Base-by-base conservation (phyloP, 495 filamentous ascomycete species). In the Aspergillus leporis region DNA sequence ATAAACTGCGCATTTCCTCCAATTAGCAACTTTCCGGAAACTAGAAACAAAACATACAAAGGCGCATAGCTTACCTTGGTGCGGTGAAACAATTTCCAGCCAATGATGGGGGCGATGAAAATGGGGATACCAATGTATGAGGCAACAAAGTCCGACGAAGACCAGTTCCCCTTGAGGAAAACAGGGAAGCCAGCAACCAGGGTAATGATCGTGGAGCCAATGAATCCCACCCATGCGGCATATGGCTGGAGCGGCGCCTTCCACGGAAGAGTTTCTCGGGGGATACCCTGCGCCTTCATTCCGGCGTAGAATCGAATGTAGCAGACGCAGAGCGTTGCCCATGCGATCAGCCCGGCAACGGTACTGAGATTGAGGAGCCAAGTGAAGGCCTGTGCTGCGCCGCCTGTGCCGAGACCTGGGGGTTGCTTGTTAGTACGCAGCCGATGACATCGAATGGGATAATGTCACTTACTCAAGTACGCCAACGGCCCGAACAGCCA, bases 271-370 rank as follows among this genome's bases (percentile, higher is more conserved):
- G 73, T 77, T 46, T 71, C 69, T 10, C 86, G 80, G 60, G 82
- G 78, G 53, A 87, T 58, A 13, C 81, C 81, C 68, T 88, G 86
- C 2, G 75, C 80, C 59, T 85, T 85, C 66, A 79, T 74, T 0
- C 83, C 86, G 0, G 71, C 65, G 61, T 84, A 78, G 75, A 87
- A 89, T 54, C 74, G 81, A 50, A 89, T 78, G 69, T 86, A 90
- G 32, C 83, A 86, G 50, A 83, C 68, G 55, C 69, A 78, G 69
- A 87, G 81, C 63, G 77, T 79, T 43, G 80, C 77, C 85, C 85
- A 89, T 31, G 82, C 83, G 58, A 90, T 81, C 53, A 88, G 73
- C 36, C 75, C 78, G n/a, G 83, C 80, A 23, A 86, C 74, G 9
- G 82, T 81, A 46, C 75, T 80, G 23, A 87, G 76, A 54, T 82